Base-by-base conservation (phyloP, 768 basidiomycete genomes). In the Dioszegia hungarica region DNA sequence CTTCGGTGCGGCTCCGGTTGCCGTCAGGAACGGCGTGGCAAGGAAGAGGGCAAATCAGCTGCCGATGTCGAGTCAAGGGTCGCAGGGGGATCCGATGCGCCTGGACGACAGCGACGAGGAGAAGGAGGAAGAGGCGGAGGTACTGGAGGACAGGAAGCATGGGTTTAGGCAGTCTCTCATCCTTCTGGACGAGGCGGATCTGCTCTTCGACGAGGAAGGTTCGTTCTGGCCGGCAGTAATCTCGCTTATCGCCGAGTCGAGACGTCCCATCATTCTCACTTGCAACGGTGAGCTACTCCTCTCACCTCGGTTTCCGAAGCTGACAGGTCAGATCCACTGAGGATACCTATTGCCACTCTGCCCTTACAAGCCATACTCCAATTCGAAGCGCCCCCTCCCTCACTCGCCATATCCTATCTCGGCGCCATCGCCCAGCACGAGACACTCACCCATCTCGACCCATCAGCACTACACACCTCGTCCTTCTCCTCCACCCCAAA, bases 121-220 rank as follows among this genome's bases (percentile, higher is more conserved):
- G 3, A 14, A 3, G 9, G 19, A 34, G 27, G n/a, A 50, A 10
- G 47, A 44, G 25, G 51, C 22, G 15, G 49, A 43, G 12, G 28
- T 45, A 2, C 40, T 56, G 27, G 50, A 49, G 15, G 40, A 57
- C n/a, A 24, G 29, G 37, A 44, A 41, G 38, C 22, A 25, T 22
- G 33, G 33, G 34, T 36, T 88, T 56, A 81, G 84, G 54, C 94
- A 99, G 78, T 93, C 90, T 0, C 73, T 94, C 49, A 87, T 98
- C 59, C 80, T 99, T 36, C 77, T 99, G 14, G 95, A 99, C 75
- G 95, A 99, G 72, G 94, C 90, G 6, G 95, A 99, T 75, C 83
- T 98, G 38, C 79, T 98, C 44, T 99, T 86, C 78, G 85, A 84
- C 59, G 89, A 91, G 46, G 95, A 79, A 48, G 68, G 70, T 33